A percentile compares a stretch with the other conserved stretches of the same genome.
Evolutionary conservation across 2,329 filamentous ascomycete species (phyloP).

Genomic region (Hypoxylon sp.): DNA sequence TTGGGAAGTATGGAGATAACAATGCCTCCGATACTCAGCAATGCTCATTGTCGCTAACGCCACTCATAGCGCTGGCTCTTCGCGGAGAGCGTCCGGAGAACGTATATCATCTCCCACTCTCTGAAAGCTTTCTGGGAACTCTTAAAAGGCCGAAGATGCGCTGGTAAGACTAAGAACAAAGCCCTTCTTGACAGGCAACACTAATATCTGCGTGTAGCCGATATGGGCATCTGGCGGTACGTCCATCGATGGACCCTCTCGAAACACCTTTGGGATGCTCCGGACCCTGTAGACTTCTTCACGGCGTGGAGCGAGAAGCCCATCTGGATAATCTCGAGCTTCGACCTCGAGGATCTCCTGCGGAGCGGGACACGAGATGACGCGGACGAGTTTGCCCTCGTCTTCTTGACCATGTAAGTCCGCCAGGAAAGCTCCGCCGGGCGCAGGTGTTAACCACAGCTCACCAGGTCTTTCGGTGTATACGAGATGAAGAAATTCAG

Average conservation of each 20-base stretch:
- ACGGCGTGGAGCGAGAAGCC: slow-evolving; percentile 49
- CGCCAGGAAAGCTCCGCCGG: background rate
- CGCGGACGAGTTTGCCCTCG: slow-evolving; percentile 41
- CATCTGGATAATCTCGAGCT: slow-evolving; percentile 33
- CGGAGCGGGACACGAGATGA: slow-evolving; percentile 35
- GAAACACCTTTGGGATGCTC: slow-evolving; percentile 54
- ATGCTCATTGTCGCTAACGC: slow-evolving; percentile 4
- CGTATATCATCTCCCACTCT: slow-evolving; percentile 46
- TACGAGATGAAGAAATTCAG: slow-evolving; percentile 39
- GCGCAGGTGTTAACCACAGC: background rate
- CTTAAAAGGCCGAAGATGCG: slow-evolving; percentile 40
- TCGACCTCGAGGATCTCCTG: slow-evolving; percentile 37
- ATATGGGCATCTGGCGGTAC: slow-evolving; percentile 31
- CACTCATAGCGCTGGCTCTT: slow-evolving; percentile 49
- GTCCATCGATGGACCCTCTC: slow-evolving; percentile 50
- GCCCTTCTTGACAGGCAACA: background rate
- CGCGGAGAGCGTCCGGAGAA: slow-evolving; percentile 52
- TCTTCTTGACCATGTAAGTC: slow-evolving; percentile 36
- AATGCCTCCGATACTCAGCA: background rate
- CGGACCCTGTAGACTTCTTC: slow-evolving; percentile 52
- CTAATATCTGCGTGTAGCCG: slow-evolving; percentile 11
- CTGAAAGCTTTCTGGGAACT: slow-evolving; percentile 48
- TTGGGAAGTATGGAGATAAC: slow-evolving; percentile 50
- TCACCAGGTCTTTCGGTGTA: slow-evolving; percentile 36
- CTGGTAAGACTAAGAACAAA: slow-evolving; percentile 17